These are phyloP conservation scores for Chlamydomonas incerta DNA, from an alignment of 139 green algal genomes.

Conservation along the genomic window DNA sequence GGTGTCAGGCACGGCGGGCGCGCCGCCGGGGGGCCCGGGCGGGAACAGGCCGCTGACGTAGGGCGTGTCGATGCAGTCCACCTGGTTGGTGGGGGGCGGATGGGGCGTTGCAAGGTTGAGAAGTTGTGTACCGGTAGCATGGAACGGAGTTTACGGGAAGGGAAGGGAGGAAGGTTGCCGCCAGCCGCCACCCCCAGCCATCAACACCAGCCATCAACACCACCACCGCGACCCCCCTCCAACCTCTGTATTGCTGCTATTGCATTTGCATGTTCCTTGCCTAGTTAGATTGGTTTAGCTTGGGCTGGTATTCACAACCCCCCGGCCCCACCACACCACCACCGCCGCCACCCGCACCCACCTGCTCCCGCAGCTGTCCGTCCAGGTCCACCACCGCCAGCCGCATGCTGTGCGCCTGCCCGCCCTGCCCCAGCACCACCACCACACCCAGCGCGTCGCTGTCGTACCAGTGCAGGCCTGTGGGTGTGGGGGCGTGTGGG, in stretches of 20 bases:
- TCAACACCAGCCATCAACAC: no score
- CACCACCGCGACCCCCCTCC: no score
- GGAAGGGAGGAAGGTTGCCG: no score
- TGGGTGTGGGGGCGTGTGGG: neutral
- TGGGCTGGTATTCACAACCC: no score
- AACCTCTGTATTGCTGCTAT: no score
- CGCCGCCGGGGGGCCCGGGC: constrained; percentile 6
- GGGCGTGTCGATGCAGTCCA: constrained; percentile 53
- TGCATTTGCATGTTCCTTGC: no score
- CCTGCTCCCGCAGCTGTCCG: constrained; percentile 45
- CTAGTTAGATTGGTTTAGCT: no score
- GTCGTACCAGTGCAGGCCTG: constrained; percentile 57
- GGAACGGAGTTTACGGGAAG: no score
- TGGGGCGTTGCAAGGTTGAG: neutral
- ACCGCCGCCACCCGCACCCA: neutral
- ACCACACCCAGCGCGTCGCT: constrained; percentile 62
- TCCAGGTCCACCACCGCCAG: constrained; percentile 60
- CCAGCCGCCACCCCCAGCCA: no score
- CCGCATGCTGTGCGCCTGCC: constrained; percentile 3
- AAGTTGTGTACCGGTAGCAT: no score
- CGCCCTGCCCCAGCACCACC: constrained; percentile 41
- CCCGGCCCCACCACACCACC: no score
- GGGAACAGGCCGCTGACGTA: constrained; percentile 28
- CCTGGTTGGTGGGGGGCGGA: neutral
- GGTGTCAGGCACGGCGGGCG: constrained; percentile 25